Percentiles rank a stretch among this genome's conserved stretches.
These are phyloP conservation scores for Kodamaea alishanica DNA, from an alignment of 1,139 yeast species.

Conservation along the genomic window DNA sequence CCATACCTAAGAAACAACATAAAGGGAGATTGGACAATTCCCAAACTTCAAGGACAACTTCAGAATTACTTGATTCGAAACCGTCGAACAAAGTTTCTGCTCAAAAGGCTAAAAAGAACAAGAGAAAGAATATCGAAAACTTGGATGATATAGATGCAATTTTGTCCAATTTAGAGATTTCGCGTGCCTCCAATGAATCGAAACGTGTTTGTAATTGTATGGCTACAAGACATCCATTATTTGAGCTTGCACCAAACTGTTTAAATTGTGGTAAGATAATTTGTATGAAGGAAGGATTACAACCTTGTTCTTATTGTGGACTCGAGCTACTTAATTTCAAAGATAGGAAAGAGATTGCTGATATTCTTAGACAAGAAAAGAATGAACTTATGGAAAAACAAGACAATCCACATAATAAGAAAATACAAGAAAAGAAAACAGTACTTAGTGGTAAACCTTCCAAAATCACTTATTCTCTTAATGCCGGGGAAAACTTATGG, in stretches of 20 bases:
- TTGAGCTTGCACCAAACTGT: slow-evolving; percentile 91
- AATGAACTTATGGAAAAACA: slow-evolving; percentile 25
- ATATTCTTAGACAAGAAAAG: slow-evolving; percentile 50
- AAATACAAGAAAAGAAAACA: slow-evolving; percentile 18
- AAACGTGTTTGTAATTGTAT: slow-evolving; percentile 65
- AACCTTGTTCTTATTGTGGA: slow-evolving; percentile 86
- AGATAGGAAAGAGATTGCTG: slow-evolving; percentile 59
- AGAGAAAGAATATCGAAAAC: slow-evolving; percentile 44
- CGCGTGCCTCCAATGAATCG: slow-evolving; percentile 11
- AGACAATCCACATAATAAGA: slow-evolving; percentile 15
- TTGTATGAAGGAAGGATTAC: slow-evolving; percentile 84
- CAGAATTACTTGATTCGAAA: slow-evolving; percentile 33
- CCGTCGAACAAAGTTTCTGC: slow-evolving; percentile 19
- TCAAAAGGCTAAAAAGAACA: slow-evolving; percentile 27
- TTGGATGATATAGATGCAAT: slow-evolving; percentile 56
- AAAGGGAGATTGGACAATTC: slow-evolving; percentile 20
- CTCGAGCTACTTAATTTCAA: slow-evolving; percentile 55
- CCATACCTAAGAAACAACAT: slow-evolving; percentile 20
- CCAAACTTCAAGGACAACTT: slow-evolving; percentile 31
- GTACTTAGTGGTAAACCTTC: slow-evolving; percentile 6
- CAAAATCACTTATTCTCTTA: slow-evolving; percentile 26
- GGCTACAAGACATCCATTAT: slow-evolving; percentile 82
- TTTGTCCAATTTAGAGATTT: slow-evolving; percentile 35
- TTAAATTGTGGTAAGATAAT: slow-evolving; percentile 91
- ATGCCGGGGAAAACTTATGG: slow-evolving; percentile 64